Conservation (phyloP, 106 monocot genomes). For the Gastrodia elata region DNA sequence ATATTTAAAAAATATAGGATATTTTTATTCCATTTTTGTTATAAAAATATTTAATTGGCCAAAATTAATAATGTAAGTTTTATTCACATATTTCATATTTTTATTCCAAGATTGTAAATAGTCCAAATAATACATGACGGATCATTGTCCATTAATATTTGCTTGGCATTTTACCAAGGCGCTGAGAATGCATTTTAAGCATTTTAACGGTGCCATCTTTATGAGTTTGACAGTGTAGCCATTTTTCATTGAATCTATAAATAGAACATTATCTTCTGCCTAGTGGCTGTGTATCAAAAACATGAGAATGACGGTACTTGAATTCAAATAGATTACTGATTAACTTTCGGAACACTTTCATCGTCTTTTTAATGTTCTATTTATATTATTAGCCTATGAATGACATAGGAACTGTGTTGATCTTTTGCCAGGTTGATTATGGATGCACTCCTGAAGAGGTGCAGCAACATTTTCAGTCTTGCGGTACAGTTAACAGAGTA, state of each 20-base stretch:
- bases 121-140: too few species aligned
- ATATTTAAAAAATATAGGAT: too few species aligned
- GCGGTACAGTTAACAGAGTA: conserved; percentile 47
- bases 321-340: neutral
- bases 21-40: too few species aligned
- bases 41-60: too few species aligned
- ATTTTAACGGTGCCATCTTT: neutral
- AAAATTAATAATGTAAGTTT: too few species aligned
- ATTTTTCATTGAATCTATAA: neutral
- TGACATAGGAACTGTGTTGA: neutral
- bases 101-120: too few species aligned
- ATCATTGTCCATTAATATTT: too few species aligned
- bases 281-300: neutral
- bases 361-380: neutral
- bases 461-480: conserved; percentile 58
- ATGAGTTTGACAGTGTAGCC: neutral
- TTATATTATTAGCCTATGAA: neutral
- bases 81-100: too few species aligned
- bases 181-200: neutral
- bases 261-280: neutral
- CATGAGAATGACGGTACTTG: neutral
- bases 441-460: conserved; percentile 52
- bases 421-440: conserved; percentile 40
- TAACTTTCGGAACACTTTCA: neutral
- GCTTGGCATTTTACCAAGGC: too few species aligned